Conservation (phyloP, 495 filamentous ascomycete genomes). For the Talaromyces thailandensis region DNA sequence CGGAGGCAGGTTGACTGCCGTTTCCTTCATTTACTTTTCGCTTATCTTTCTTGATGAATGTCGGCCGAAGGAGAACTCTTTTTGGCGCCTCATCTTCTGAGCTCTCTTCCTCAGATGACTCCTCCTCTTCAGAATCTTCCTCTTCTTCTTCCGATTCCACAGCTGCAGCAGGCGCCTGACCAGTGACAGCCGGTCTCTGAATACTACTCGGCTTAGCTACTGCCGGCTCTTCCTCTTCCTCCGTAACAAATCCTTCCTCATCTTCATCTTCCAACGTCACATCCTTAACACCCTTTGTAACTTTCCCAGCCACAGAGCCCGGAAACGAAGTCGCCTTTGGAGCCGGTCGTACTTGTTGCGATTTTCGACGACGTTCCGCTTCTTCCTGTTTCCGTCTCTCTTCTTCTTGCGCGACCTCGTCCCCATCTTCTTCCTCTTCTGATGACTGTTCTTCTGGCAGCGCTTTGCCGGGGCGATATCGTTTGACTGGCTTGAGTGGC, state of each 20-base stretch:
- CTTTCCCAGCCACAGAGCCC: conserved; percentile 27
- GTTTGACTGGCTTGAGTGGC: conserved; percentile 60
- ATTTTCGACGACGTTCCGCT: conserved; percentile 21
- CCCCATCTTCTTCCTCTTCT: conserved; percentile 46
- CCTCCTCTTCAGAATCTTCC: conserved; percentile 40
- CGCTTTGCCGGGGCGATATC: conserved; percentile 81
- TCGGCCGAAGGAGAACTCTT: conserved; percentile 71
- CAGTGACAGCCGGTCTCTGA: background rate
- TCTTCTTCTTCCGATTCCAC: conserved; percentile 51
- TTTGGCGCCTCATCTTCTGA: conserved; percentile 69
- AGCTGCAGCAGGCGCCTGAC: conserved; percentile 37
- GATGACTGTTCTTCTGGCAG: conserved; percentile 59
- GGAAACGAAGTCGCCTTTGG: conserved; percentile 57
- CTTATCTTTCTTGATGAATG: conserved; percentile 81
- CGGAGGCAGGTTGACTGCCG: conserved; percentile 11
- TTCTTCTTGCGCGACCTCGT: conserved; percentile 37
- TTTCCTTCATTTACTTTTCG: conserved; percentile 32
- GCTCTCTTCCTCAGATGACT: conserved; percentile 48
- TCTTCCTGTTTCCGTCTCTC: conserved; percentile 22
- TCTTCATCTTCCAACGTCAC: conserved; percentile 33
- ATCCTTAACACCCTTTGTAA: conserved; percentile 18
- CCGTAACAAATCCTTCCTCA: conserved; percentile 72
- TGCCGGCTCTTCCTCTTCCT: conserved; percentile 35
- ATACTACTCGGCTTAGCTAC: conserved; percentile 3
- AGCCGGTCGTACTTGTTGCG: conserved; percentile 41